Evolutionary conservation across 176 grass and related monocot genomes (phyloP), one percentile per base, ranked within the genome.

Genomic region (Raddia distichophylla): DNA sequence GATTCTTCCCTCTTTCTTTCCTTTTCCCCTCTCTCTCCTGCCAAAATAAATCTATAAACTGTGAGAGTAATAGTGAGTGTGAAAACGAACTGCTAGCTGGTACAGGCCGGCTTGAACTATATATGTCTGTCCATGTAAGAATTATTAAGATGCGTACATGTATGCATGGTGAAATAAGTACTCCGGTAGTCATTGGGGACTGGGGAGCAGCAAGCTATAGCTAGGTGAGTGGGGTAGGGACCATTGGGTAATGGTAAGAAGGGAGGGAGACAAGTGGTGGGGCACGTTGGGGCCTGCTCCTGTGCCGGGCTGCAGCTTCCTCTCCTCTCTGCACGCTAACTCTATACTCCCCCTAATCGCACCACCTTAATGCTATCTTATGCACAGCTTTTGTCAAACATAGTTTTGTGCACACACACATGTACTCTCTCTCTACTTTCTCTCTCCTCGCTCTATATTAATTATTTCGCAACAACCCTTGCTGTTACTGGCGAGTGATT

Each of bases 261-360:
- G 69, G 19, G 62, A 81, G 76, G 64, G 44, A 77, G 66, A 62
- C 65, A 74, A 13, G 81, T 72, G 81, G 64, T 87, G 66, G 86
- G 91, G 75, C 91, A 91, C 86, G 91, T 91, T 91, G 83, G 66
- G 63, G 51, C 55, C 84, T 92, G 90, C 67, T 75, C 58, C 69
- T 75, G 75, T 82, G 64, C 80, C 80, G 87, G 86, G 78, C 64
- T 80, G 88, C 84, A 83, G 62, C 74, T 86, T 91, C 90, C 83
- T 85, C 78, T 79, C 56, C 62, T 40, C 56, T 77, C 66, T 69
- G 46, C 78, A 73, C 79, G 16, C 72, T 70, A 88, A 80, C 74
- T 85, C 34, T 83, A 71, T 73, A 70, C 83, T 71, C 58, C 64
- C 78, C 65, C 33, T 88, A 80, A 88, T 76, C 76, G 37, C 80